phyloP scores from a whole-genome alignment of 2,329 filamentous ascomycete genomes.

The Exophiala alcalophila region DNA sequence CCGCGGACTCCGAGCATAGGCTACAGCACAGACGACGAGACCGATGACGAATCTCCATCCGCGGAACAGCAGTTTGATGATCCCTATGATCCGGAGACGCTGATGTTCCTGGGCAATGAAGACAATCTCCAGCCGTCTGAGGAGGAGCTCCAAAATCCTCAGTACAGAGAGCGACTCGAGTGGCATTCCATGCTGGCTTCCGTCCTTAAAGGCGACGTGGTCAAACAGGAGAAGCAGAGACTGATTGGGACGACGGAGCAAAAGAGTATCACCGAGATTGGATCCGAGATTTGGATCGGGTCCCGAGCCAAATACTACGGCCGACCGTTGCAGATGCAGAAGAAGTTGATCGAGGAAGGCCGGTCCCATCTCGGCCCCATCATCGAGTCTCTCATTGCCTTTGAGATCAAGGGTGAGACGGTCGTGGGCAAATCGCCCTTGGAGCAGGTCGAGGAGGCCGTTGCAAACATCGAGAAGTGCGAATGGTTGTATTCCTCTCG shows the following conservation, averaged over 20 bases:
- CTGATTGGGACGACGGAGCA: conserved; percentile 78
- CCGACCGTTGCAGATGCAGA: conserved; percentile 77
- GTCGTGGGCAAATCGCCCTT: conserved; percentile 84
- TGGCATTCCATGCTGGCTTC: conserved; percentile 98
- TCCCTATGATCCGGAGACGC: conserved; percentile 83
- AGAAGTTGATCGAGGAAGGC: conserved; percentile 82
- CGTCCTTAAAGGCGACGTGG: conserved; percentile 92
- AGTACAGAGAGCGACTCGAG: conserved; percentile 84
- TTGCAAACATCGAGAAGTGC: conserved; percentile 84
- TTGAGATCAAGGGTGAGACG: conserved; percentile 89
- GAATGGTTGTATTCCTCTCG: conserved; percentile 82
- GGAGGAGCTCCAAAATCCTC: conserved; percentile 84
- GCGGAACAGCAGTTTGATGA: conserved; percentile 83
- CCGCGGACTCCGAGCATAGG: conserved; percentile 66
- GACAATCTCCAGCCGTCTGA: conserved; percentile 83
- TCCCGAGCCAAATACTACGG: conserved; percentile 81
- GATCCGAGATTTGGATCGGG: conserved; percentile 79
- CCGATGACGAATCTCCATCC: conserved; percentile 85
- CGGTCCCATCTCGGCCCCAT: conserved; percentile 68
- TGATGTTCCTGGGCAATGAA: conserved; percentile 80
- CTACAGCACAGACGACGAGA: conserved; percentile 52
- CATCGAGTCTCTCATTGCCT: conserved; percentile 85
- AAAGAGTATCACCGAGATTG: conserved; percentile 65
- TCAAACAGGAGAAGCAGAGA: conserved; percentile 96
- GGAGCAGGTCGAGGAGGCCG: conserved; percentile 85